A percentile compares a stretch with the other conserved stretches of the same genome.
phyloP scores from a whole-genome alignment of 352 stramenopile species.

The Pythium chondricola region DNA sequence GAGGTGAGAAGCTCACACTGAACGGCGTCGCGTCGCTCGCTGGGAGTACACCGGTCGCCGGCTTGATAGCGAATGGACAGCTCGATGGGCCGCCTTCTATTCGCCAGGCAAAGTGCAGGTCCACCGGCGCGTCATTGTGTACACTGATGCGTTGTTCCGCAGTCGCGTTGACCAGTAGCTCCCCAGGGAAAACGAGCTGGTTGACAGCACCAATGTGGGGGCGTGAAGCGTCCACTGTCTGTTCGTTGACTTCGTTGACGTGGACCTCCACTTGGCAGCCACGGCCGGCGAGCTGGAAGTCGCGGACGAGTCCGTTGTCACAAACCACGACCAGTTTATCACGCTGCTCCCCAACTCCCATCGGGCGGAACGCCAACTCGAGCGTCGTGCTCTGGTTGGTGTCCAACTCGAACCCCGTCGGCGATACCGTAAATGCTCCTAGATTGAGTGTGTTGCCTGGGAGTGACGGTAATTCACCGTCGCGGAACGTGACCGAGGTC shows the following conservation, averaged over 20 bases:
- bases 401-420: conserved; percentile 45
- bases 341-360: conserved; percentile 44
- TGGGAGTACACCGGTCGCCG: conserved; percentile 33
- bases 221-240: conserved; percentile 35
- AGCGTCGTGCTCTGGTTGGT: conserved; percentile 36
- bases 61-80: conserved; percentile 34
- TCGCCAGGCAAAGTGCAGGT: conserved; percentile 50
- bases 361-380: conserved; percentile 48
- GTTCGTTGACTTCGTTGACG: conserved; percentile 36
- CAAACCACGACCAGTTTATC: conserved; percentile 75
- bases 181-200: conserved; percentile 37
- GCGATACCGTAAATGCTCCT: conserved; percentile 50
- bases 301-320: conserved; percentile 75
- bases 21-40: conserved; percentile 37
- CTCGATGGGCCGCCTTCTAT: conserved; percentile 16
- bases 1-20: conserved; percentile 35
- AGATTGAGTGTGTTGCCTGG: conserved; percentile 11
- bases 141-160: conserved; percentile 39
- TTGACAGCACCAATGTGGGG: conserved; percentile 40
- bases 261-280: conserved; percentile 62
- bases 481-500: conserved; percentile 6
- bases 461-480: background rate
- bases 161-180: conserved; percentile 29
- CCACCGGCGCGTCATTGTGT: conserved; percentile 60
- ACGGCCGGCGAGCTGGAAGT: conserved; percentile 61